Base-by-base conservation (phyloP, 139 green algal species). In the Edaphochlamys debaryana region DNA sequence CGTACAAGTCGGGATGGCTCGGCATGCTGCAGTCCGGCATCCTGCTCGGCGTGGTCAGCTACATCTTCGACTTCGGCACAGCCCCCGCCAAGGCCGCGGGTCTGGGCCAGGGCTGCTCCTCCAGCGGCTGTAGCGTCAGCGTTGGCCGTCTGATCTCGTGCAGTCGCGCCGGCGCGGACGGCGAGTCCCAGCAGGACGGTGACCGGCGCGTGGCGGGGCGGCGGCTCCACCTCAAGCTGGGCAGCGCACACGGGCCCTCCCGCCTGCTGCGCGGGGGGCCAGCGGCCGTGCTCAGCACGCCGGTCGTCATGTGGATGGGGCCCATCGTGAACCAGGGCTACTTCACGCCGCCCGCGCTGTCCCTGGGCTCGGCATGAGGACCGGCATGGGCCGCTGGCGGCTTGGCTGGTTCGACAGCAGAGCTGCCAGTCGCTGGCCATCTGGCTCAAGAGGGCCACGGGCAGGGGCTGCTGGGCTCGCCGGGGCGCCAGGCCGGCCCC, bases 251-350 rank as follows among this genome's bases (percentile, higher is more conserved):
- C 45, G 15, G 42, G 30, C 58, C 7, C 30, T 27, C 20, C 22
- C 3, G 60, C 30, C 60, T 5, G 42, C 45, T 42, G 34, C 13
- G 15, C 4, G 40, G 5, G 7, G 0, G 40, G 0, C 60, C 75
- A 13, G 41, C 2, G 20, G 58, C 62, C 22, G 41, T 81, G 13
- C 75, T 81, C 30, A 3, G 38, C 30, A 81, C 60, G 36, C 75
- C 75, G 7, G 41, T 71, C 2, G 60, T 81, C 0, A 62, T 72
- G 77, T 83, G 77, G 77, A 40, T 83, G 63, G 77, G 77, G 30
- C 77, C 77, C 9, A 52, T 83, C 4, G 48, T 74, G 34, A 83
- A 67, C 34, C 32, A 29, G 1, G 45, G 34, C 0, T 83, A 83
- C 48, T 83, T 83, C 77, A 67, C 63, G 32, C 63, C 52, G 77